Base-by-base conservation (phyloP, 2,329 filamentous ascomycete genomes). In the Cercospora sp. region DNA sequence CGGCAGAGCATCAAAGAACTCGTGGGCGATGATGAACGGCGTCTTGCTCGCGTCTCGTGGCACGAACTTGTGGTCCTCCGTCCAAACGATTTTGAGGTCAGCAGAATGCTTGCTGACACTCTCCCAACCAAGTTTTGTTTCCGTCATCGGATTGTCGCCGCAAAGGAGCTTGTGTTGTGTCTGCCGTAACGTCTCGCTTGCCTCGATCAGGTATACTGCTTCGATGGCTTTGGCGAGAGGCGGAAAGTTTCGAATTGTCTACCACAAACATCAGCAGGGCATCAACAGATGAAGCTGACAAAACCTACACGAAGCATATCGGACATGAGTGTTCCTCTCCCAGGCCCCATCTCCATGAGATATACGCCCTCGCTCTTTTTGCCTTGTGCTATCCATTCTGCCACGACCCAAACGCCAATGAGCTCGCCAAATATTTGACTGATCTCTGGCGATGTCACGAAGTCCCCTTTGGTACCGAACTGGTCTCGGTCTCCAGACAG, bases 1-100 rank as follows among this genome's bases (percentile, higher is more conserved):
- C 37, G 95, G 95, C 0, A 99, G 89, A 2, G 95, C 95, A 74
- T 99, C 95, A 82, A 99, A 99, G 84, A 99, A 98, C 79, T 99
- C 95, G 79, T 99, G 95, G 4, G 95, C 95, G 60, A 98, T 88
- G 69, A 99, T 97, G 79, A 98, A 96, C 0, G 95, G 94, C 24
- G 89, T 91, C 77, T 91, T 91, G 69, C 86, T 85, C 24, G 88
- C 81, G 49, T 78, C 74, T 72, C 87, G 86, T 0, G 93, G 92
- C 18, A 97, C 86, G n/a, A 93, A 87, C 72, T 91, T 89, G 75
- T 97, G 90, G 71, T 94, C 92, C 79, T 98, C 93, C 10, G 92
- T 90, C 95, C 95, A 99, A 58, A 92, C 86, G 45, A 97, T 88
- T n/a, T 79, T 80, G 40, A 92, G 88, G 16, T 90, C 85, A 13